phyloP scores from a whole-genome alignment of 2,329 filamentous ascomycete genomes.

The Arthrobotrys iridis region DNA sequence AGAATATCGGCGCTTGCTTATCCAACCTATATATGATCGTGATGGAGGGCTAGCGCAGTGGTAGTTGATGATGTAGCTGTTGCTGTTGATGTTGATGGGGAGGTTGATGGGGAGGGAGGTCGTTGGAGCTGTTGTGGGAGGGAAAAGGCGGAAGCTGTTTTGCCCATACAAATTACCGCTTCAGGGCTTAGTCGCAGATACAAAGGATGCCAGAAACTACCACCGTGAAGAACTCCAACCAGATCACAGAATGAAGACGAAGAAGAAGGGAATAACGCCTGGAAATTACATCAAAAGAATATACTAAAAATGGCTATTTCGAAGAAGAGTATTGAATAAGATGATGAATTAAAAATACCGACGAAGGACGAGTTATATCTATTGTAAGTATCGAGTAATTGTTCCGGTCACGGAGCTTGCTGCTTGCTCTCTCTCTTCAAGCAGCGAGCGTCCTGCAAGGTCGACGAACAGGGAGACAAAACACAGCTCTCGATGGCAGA shows the following conservation, averaged over 20 bases:
- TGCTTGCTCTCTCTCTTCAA: background rate
- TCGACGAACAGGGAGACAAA: constrained; percentile 17
- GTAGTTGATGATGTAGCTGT: background rate
- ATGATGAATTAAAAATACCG: background rate
- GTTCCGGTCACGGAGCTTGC: constrained; percentile 46
- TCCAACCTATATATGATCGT: constrained; percentile 20
- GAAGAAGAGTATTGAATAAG: constrained; percentile 22
- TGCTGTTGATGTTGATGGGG: constrained; percentile 20
- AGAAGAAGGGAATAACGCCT: constrained; percentile 35
- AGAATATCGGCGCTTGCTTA: constrained; percentile 13
- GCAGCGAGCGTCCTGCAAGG: constrained; percentile 45
- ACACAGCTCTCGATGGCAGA: constrained; percentile 14
- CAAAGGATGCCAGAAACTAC: constrained; percentile 15
- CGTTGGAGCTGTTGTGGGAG: constrained; percentile 12
- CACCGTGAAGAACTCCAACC: constrained; percentile 13
- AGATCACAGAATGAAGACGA: constrained; percentile 15
- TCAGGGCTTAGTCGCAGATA: constrained; percentile 19
- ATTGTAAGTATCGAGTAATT: background rate
- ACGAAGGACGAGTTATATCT: constrained; percentile 2
- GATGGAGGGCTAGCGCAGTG: background rate
- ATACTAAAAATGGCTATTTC: constrained; percentile 38
- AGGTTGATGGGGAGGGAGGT: background rate
- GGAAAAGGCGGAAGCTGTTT: constrained; percentile 19
- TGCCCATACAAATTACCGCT: constrained; percentile 53
- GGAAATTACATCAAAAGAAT: constrained; percentile 23